Conservation (phyloP, 805 yeast genomes). For the Candida suzukii region DNA sequence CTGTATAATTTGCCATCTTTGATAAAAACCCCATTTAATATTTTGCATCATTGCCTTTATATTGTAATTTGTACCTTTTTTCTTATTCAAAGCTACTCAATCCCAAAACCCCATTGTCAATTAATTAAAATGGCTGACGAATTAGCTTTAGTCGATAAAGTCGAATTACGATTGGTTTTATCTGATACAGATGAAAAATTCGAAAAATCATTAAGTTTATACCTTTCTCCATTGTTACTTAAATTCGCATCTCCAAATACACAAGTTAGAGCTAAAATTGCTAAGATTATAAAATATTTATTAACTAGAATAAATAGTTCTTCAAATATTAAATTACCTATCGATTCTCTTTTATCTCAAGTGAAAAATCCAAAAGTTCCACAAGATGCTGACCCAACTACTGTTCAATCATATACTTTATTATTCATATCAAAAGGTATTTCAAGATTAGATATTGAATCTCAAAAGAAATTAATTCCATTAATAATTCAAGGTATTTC, state of each 20-base stretch:
- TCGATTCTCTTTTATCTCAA: constrained; percentile 54
- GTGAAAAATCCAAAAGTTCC: constrained; percentile 48
- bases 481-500: constrained; percentile 40
- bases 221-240: constrained; percentile 69
- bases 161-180: constrained; percentile 74
- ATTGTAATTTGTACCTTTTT: too few species aligned
- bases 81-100: too few species aligned
- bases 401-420: constrained; percentile 55
- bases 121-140: constrained; percentile 31
- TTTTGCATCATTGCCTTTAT: too few species aligned
- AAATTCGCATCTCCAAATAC: constrained; percentile 69
- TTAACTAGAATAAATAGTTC: constrained; percentile 60
- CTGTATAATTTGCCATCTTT: too few species aligned
- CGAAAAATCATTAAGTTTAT: constrained; percentile 50
- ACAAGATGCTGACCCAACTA: constrained; percentile 32
- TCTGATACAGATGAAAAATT: constrained; percentile 64
- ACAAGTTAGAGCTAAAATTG: constrained; percentile 58
- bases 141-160: constrained; percentile 59
- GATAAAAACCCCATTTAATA: too few species aligned
- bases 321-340: constrained; percentile 53
- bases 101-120: too few species aligned
- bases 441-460: constrained; percentile 38
- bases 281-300: constrained; percentile 55
- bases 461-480: constrained; percentile 38
- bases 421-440: constrained; percentile 64